Base-by-base conservation (phyloP, 2,329 filamentous ascomycete species). In the Alternaria dauci region DNA sequence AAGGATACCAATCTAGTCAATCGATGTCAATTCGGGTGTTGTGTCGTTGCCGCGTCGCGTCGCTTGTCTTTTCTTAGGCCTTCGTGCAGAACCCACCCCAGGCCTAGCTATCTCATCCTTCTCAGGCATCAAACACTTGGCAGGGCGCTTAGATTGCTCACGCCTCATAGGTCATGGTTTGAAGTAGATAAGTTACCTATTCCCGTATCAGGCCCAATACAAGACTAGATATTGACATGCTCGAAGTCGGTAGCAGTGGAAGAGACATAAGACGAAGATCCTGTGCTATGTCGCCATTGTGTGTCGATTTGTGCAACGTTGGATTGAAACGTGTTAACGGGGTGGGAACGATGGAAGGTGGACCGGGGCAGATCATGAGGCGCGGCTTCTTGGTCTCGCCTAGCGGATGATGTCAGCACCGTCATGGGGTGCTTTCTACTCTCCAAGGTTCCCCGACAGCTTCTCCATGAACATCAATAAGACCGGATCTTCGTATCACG, bases 41-140 rank as follows among this genome's bases (percentile, higher is more conserved):
- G 6, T 28, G 26, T 23, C n/a, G 12, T 18, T 20, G 20, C 16
- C 28, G 28, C 36, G 9, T 56, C 16, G n/a, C 14, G 28, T 42
- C 12, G 26, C 18, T n/a, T n/a, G 39, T 52, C 58, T 57, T 47
- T 60, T 60, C 53, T 60, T 60, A 57, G 58, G 28, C 36, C 47
- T 60, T 9, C 36, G 30, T 57, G 47, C 58, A 57, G 9, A 12
- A 52, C 32, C 32, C 20, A 48, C 34, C 20, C 28, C 34, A 14
- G 32, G 14, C 39, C 28, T 23, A 26, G 32, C 14, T 26, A 34
- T 42, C 39, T 42, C 47, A 52, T 42, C 47, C 34, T 46, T 9
- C 8, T 18, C 32, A 28, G 32, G 16, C 18, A 57, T 53, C 39
- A 34, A 57, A 11, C 23, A 18, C 12, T 28, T 20, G 47, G 54